These are phyloP conservation scores for Aspergillus ellipticus DNA, from an alignment of 495 filamentous ascomycete genomes.

Conservation along the genomic window DNA sequence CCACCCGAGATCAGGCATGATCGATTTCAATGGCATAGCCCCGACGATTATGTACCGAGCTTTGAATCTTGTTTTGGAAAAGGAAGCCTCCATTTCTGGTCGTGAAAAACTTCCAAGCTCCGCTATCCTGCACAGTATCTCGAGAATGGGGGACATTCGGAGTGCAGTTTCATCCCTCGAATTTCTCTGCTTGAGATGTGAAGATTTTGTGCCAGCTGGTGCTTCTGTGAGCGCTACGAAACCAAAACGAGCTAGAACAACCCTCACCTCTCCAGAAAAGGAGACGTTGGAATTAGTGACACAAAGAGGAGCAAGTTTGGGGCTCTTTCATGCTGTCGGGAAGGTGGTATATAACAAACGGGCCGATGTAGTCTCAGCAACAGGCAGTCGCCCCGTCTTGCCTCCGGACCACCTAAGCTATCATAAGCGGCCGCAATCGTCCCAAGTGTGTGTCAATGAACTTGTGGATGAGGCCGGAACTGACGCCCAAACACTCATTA, in stretches of 20 bases:
- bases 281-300: constrained; percentile 71
- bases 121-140: constrained; percentile 66
- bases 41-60: constrained; percentile 83
- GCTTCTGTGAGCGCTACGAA: constrained; percentile 49
- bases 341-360: constrained; percentile 95
- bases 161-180: constrained; percentile 87
- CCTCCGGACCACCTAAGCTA: constrained; percentile 63
- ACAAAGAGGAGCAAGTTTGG: constrained; percentile 79
- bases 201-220: constrained; percentile 56
- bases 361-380: constrained; percentile 31
- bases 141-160: constrained; percentile 84
- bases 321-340: constrained; percentile 94
- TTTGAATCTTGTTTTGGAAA: constrained; percentile 70
- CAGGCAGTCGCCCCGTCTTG: constrained; percentile 28
- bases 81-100: constrained; percentile 70
- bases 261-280: constrained; percentile 65
- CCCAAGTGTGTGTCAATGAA: constrained; percentile 67
- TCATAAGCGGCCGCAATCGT: constrained; percentile 57
- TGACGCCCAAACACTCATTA: constrained; percentile 81
- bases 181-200: constrained; percentile 78
- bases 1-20: constrained; percentile 67
- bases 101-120: constrained; percentile 65
- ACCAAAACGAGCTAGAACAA: constrained; percentile 47
- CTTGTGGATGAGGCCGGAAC: constrained; percentile 87
- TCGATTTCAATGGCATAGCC: constrained; percentile 91